Conservation (phyloP, 345 rosid genomes). For the Citrus cavaleriei region DNA sequence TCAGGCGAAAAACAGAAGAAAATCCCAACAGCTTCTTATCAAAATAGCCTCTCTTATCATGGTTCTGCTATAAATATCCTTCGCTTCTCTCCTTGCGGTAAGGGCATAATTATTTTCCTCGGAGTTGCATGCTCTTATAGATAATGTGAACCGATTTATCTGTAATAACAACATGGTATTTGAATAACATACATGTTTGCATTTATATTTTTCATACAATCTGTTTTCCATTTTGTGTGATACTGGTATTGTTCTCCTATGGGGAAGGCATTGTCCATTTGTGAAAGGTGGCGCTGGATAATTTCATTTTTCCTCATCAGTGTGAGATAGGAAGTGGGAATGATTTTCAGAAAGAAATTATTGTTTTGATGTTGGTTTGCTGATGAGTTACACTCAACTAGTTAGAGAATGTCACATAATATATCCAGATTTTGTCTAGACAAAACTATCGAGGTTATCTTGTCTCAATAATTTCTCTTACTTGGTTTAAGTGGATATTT, state of each 20-base stretch:
- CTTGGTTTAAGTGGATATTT: not conserved
- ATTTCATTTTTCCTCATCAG: not conserved
- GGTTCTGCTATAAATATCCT: conserved; percentile 70
- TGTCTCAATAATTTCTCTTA: not conserved
- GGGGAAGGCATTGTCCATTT: not conserved
- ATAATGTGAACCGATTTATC: not conserved
- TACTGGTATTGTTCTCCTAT: not conserved
- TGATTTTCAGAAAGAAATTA: not conserved
- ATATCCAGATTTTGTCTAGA: not conserved
- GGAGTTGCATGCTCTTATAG: not conserved
- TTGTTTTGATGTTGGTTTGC: not conserved
- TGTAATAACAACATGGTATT: not conserved
- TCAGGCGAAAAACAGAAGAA: conserved; percentile 58
- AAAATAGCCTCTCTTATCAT: conserved; percentile 75
- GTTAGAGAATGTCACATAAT: not conserved
- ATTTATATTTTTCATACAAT: not conserved
- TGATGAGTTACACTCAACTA: not conserved
- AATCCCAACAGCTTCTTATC: conserved; percentile 66
- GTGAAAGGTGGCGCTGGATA: not conserved
- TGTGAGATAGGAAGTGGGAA: not conserved
- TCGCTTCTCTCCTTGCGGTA: conserved; percentile 88
- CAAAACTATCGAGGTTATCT: not conserved
- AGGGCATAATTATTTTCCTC: not conserved
- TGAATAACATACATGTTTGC: not conserved
- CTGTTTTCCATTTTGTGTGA: not conserved